phyloP scores from a whole-genome alignment of 2,329 filamentous ascomycete genomes.

The Aulographum hederae region DNA sequence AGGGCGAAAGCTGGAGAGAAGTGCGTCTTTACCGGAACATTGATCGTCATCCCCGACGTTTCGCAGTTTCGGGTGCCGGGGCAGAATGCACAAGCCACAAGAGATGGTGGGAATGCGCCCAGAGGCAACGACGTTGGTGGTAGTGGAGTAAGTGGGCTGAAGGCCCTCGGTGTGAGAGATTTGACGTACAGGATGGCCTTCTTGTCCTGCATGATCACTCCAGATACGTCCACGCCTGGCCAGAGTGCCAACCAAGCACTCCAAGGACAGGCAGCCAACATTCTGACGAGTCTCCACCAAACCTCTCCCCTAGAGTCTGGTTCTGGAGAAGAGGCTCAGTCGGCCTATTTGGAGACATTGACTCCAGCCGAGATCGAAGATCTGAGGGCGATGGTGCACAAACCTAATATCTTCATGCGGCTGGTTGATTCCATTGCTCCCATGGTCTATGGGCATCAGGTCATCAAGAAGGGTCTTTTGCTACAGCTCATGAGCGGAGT shows the following conservation, averaged over 20 bases:
- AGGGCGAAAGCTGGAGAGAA: conserved; percentile 94
- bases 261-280: conserved; percentile 61
- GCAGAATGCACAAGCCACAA: conserved; percentile 60
- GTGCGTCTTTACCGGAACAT: conserved; percentile 88
- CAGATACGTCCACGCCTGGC: conserved; percentile 67
- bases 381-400: conserved; percentile 81
- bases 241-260: conserved; percentile 50
- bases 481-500: conserved; percentile 95
- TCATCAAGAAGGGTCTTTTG: conserved; percentile 92
- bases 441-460: conserved; percentile 92
- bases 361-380: conserved; percentile 80
- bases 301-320: conserved; percentile 16
- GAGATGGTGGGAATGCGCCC: conserved; percentile 58
- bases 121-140: conserved; percentile 68
- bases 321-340: conserved; percentile 69
- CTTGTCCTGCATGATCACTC: conserved; percentile 86
- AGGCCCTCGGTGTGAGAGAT: conserved; percentile 84
- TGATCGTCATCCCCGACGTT: conserved; percentile 94
- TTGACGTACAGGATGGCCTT: conserved; percentile 94
- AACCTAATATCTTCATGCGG: conserved; percentile 83
- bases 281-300: conserved; percentile 68
- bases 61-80: conserved; percentile 87
- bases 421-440: conserved; percentile 88
- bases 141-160: conserved; percentile 70
- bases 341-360: conserved; percentile 71